Percentiles rank a stretch among this genome's conserved stretches.
Conservation (phyloP, 2,329 filamentous ascomycete species). For the Beauveria brongniartii region DNA sequence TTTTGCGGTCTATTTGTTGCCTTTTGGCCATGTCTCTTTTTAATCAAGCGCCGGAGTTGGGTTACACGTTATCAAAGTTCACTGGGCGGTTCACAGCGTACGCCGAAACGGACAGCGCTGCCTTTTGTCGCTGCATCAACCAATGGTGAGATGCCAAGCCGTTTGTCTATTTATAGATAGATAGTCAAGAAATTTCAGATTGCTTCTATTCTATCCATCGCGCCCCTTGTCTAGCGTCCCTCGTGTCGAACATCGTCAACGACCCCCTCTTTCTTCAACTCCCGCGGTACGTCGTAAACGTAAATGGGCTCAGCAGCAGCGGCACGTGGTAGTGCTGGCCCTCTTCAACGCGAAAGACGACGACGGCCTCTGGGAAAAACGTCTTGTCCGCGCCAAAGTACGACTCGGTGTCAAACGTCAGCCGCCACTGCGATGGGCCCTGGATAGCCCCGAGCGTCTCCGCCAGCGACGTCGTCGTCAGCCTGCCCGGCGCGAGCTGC, state of each 20-base stretch:
- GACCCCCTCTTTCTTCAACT: conserved; percentile 38
- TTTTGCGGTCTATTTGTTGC: not conserved
- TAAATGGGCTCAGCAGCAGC: conserved; percentile 67
- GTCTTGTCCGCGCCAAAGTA: conserved; percentile 61
- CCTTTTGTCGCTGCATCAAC: not conserved
- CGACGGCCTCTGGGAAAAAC: conserved; percentile 52
- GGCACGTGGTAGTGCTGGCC: conserved; percentile 74
- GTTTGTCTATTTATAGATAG: not conserved
- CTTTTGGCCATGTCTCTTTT: not conserved
- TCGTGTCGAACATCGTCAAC: not conserved
- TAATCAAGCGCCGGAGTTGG: conserved; percentile 9
- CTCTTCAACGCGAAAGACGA: conserved; percentile 44
- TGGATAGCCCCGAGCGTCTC: conserved; percentile 41
- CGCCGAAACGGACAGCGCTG: not conserved
- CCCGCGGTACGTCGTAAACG: conserved; percentile 75
- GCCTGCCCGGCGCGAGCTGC: conserved; percentile 40
- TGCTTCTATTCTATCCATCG: not conserved
- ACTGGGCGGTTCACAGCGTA: conserved; percentile 4
- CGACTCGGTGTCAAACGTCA: conserved; percentile 63
- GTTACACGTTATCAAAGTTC: not conserved
- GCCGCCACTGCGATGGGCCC: conserved; percentile 51
- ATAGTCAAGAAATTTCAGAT: not conserved
- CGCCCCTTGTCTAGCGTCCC: too few relatives aligned
- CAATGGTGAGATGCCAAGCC: not conserved
- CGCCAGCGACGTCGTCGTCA: conserved; percentile 36